These are phyloP conservation scores for Fusarium nelsonii DNA, from an alignment of 2,329 filamentous ascomycete genomes.

Conservation along the genomic window DNA sequence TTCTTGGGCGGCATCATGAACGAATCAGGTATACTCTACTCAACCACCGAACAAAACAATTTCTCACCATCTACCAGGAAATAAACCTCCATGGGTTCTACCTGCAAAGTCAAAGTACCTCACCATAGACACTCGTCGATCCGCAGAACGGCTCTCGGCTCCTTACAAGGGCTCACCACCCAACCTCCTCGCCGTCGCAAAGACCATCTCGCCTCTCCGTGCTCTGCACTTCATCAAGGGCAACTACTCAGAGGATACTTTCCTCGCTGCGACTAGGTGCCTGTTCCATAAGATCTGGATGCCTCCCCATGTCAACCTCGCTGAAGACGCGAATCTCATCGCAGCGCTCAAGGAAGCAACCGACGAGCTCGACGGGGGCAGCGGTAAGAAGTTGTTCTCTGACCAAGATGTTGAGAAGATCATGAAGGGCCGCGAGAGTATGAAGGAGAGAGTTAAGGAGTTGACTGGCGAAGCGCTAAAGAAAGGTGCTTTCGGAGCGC, in stretches of 20 bases:
- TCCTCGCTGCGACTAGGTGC: slow-evolving; percentile 65
- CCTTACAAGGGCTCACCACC: slow-evolving; percentile 54
- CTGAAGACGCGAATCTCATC: slow-evolving; percentile 66
- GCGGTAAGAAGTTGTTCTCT: slow-evolving; percentile 58
- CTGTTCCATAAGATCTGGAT: slow-evolving; percentile 74
- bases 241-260: slow-evolving; percentile 62
- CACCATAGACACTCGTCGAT: slow-evolving; percentile 56
- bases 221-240: slow-evolving; percentile 75
- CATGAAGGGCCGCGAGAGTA: slow-evolving; percentile 63
- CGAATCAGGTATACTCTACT: slow-evolving; percentile 60
- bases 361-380: slow-evolving; percentile 41
- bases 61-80: slow-evolving; percentile 62
- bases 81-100: slow-evolving; percentile 79
- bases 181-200: slow-evolving; percentile 59
- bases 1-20: slow-evolving; percentile 77
- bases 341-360: slow-evolving; percentile 53
- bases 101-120: slow-evolving; percentile 75
- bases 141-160: slow-evolving; percentile 55
- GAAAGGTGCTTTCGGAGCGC: slow-evolving; percentile 79
- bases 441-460: slow-evolving; percentile 61
- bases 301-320: slow-evolving; percentile 68
- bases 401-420: slow-evolving; percentile 67
- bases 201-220: slow-evolving; percentile 70
- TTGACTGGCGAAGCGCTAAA: slow-evolving; percentile 72
- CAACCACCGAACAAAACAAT: neutral